Evolutionary conservation across 2,329 filamentous ascomycete species (phyloP).

Genomic region (Dothiorella sarmentorum): DNA sequence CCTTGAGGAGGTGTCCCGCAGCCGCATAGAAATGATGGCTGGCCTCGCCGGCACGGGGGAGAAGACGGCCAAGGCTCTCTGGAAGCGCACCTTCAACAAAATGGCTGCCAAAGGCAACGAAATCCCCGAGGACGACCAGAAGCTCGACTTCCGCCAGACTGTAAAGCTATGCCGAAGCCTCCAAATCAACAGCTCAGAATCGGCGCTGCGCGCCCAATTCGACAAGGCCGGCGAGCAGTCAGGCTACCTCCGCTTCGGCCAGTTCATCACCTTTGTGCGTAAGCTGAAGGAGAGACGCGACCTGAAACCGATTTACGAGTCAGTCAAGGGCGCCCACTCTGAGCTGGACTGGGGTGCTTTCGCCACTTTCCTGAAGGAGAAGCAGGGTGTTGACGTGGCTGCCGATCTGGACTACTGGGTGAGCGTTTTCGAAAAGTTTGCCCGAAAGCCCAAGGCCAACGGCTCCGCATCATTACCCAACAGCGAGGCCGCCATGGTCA

Average conservation of each 20-base stretch:
- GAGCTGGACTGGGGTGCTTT: conserved; percentile 72
- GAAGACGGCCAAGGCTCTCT: conserved; percentile 77
- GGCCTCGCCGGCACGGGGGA: conserved; percentile 75
- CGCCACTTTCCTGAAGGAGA: conserved; percentile 66
- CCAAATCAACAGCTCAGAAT: conserved; percentile 84
- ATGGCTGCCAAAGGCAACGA: conserved; percentile 53
- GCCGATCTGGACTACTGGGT: conserved; percentile 65
- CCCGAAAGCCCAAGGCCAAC: conserved; percentile 30
- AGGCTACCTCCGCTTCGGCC: conserved; percentile 68
- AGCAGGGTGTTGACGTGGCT: conserved; percentile 74
- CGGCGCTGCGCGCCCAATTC: conserved; percentile 71
- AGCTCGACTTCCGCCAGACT: conserved; percentile 73
- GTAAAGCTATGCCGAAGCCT: conserved; percentile 82
- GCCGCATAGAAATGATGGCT: conserved; percentile 85
- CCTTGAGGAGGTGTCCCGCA: conserved; percentile 77
- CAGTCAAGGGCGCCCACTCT: conserved; percentile 53
- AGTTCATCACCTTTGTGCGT: conserved; percentile 81
- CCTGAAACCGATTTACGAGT: conserved; percentile 68
- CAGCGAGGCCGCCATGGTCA: conserved; percentile 41
- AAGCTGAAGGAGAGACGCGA: conserved; percentile 82
- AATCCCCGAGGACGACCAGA: conserved; percentile 58
- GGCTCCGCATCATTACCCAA: neutral
- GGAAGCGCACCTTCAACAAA: conserved; percentile 78
- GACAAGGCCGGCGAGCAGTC: conserved; percentile 63
- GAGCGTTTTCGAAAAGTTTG: conserved; percentile 66